Evolutionary conservation across 768 basidiomycete genomes (phyloP), one percentile per base, ranked within the genome.

Genomic region (Tephrocybe rancida): DNA sequence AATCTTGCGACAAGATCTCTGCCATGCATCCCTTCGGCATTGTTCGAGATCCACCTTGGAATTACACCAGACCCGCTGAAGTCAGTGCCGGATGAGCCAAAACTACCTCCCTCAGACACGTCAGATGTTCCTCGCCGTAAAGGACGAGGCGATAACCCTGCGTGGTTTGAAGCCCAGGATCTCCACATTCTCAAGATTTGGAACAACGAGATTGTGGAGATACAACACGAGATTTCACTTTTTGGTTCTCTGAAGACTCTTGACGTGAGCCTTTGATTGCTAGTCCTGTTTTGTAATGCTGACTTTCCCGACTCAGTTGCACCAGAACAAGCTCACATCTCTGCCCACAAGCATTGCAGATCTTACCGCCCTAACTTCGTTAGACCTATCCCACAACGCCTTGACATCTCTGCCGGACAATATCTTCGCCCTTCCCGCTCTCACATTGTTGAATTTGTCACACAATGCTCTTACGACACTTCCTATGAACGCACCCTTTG

Each of bases 141-240:
- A 8, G 74, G 71, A 27, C 74, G 77, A 48, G 73, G 70, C 27
- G 71, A 76, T 44, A 72, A 70, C 19, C 83, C 87, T 11, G 76
- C 87, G 1, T 91, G 91, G 89, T 94, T 85, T 60, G 90, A 92
- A 64, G 87, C 87, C 1, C 86, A 88, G 64, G 91, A 94, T 68
- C 70, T 94, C 19, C 80, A 82, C 32, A 73, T 88, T 4, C 70
- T 94, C 38, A 92, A 91, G 64, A 85, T 84, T 14, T 87, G 87
- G 82, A 87, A 85, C 61, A 93, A 94, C 61, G 85, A 87, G 18
- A 92, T 94, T 37, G 58, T 79, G 16, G 88, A 90, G 62, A 77
- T 94, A 25, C 91, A 92, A 59, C 85, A 84, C 21, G 92, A 94
- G 65, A 86, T 94, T 13, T 87, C 88, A 0, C 75, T 92, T 41